Conservation (phyloP, 768 basidiomycete species). For the Glaciozyma antarctica region DNA sequence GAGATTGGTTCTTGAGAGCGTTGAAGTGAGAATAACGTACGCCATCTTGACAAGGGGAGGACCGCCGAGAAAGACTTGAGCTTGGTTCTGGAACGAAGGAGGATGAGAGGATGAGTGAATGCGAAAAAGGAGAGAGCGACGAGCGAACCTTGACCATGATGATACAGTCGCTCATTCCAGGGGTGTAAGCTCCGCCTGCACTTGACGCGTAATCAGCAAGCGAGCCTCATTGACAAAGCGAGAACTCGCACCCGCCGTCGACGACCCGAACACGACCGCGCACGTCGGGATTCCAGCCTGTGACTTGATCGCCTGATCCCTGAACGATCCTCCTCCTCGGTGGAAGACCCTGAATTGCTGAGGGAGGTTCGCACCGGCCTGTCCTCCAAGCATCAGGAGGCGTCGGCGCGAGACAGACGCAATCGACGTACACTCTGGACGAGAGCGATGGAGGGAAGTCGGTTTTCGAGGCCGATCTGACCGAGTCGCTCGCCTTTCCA, state of each 20-base stretch:
- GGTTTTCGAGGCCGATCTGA: background rate
- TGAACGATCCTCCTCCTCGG: background rate
- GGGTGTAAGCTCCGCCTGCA: background rate
- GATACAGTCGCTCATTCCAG: slow-evolving; percentile 2
- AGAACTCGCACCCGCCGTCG: background rate
- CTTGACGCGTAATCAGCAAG: too few relatives aligned
- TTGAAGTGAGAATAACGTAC: background rate
- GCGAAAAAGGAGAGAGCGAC: background rate
- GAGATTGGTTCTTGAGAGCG: background rate
- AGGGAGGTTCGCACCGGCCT: slow-evolving; percentile 4
- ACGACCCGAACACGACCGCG: background rate
- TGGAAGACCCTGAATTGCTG: slow-evolving; percentile 8
- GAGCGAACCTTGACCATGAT: slow-evolving; percentile 1
- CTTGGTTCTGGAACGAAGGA: background rate
- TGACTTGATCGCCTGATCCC: background rate
- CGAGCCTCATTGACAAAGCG: too few relatives aligned
- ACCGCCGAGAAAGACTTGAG: slow-evolving; percentile 6
- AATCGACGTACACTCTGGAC: slow-evolving; percentile 1
- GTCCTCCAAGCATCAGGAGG: background rate
- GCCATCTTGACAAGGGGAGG: slow-evolving; percentile 4
- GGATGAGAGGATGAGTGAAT: background rate
- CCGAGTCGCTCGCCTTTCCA: background rate
- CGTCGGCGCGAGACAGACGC: background rate
- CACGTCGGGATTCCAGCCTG: background rate
- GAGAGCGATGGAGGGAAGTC: background rate